Conservation (phyloP, 495 filamentous ascomycete genomes). For the Penicillium longicatenatum region DNA sequence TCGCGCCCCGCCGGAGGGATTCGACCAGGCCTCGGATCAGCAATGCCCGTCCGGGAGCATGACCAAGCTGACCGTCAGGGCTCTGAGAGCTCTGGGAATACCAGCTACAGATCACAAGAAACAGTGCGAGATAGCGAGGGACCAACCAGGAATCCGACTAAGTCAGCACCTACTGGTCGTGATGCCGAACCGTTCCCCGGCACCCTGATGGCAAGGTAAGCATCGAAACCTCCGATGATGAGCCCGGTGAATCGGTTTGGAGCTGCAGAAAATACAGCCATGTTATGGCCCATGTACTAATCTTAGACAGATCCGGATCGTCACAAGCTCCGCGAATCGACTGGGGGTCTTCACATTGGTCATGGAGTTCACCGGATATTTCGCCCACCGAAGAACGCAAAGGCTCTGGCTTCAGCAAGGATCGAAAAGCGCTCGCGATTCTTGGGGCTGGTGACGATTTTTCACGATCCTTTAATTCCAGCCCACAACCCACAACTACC, state of each 20-base stretch:
- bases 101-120: conserved; percentile 48
- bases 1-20: conserved; percentile 21
- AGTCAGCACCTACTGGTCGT: conserved; percentile 30
- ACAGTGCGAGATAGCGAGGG: conserved; percentile 41
- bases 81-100: conserved; percentile 45
- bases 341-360: conserved; percentile 43
- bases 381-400: conserved; percentile 49
- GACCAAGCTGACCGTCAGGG: conserved; percentile 41
- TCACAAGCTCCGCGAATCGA: conserved; percentile 29
- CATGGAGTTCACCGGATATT: conserved; percentile 47
- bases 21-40: conserved; percentile 22
- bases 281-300: not conserved
- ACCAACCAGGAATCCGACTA: conserved; percentile 22
- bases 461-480: conserved; percentile 27
- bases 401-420: conserved; percentile 38
- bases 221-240: not conserved
- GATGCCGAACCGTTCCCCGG: conserved; percentile 33
- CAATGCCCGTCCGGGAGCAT: conserved; percentile 40
- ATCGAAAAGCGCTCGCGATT: conserved; percentile 41
- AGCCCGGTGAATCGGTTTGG: not conserved
- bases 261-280: not conserved
- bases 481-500: conserved; percentile 30
- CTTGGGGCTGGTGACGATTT: conserved; percentile 36
- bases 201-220: conserved; percentile 44
- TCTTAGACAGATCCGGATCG: conserved; percentile 28